Evolutionary conservation across 805 yeast species (phyloP).

Genomic region (Nakazawaea wyomingensis): DNA sequence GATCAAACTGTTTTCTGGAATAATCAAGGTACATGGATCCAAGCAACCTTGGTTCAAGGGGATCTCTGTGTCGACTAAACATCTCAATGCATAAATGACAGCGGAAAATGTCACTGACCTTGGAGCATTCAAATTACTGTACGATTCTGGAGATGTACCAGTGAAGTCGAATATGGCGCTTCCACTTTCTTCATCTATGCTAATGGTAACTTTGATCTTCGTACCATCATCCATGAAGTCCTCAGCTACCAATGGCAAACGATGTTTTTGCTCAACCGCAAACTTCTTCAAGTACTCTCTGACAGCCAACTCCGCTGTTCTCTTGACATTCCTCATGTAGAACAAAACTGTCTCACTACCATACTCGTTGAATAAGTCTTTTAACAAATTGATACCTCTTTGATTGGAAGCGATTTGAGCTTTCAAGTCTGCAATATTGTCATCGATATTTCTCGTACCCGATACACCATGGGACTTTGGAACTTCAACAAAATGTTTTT

Average conservation of each 20-base stretch:
- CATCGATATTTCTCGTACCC: slow-evolving; percentile 44
- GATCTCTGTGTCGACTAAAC: slow-evolving; percentile 43
- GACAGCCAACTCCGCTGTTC: slow-evolving; percentile 44
- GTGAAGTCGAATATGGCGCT: slow-evolving; percentile 41
- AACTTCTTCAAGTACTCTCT: slow-evolving; percentile 26
- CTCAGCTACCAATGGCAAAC: slow-evolving; percentile 33
- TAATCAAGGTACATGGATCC: slow-evolving; percentile 34
- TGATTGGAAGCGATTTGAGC: slow-evolving; percentile 50
- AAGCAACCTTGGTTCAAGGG: slow-evolving; percentile 54
- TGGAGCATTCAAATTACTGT: slow-evolving; percentile 48
- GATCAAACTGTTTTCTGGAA: slow-evolving; percentile 18
- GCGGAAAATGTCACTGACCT: slow-evolving; percentile 46
- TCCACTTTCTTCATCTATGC: slow-evolving; percentile 32
- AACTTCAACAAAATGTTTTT: slow-evolving; percentile 32
- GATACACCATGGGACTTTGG: slow-evolving; percentile 45
- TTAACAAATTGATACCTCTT: slow-evolving; percentile 42
- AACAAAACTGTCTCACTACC: slow-evolving; percentile 36
- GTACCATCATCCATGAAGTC: slow-evolving; percentile 51
- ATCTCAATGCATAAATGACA: slow-evolving; percentile 44
- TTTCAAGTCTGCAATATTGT: slow-evolving; percentile 43
- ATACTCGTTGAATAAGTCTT: slow-evolving; percentile 38
- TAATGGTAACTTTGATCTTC: slow-evolving; percentile 34
- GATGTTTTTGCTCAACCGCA: slow-evolving; percentile 36
- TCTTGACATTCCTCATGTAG: slow-evolving; percentile 42
- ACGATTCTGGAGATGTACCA: slow-evolving; percentile 42